These are phyloP conservation scores for Cyberlindnera subsufficiens DNA, from an alignment of 805 yeast species.

Conservation along the genomic window DNA sequence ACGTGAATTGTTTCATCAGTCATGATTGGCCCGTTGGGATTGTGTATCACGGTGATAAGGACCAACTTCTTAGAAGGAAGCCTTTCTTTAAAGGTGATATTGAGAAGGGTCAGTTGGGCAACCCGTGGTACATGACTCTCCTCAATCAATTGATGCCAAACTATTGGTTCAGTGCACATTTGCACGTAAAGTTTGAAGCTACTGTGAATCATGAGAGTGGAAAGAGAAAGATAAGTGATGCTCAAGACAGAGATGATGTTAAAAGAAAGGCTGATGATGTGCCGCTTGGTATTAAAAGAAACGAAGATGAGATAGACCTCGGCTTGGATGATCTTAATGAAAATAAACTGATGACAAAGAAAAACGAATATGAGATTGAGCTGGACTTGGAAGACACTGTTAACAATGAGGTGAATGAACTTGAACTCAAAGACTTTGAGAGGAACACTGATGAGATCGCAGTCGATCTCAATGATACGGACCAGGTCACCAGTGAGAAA, in stretches of 20 bases:
- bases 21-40: conserved; percentile 97
- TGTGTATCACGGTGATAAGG: conserved; percentile 55
- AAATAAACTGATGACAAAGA: conserved; percentile 1
- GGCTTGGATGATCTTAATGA: conserved; percentile 20
- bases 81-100: conserved; percentile 68
- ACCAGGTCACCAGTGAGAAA: not conserved
- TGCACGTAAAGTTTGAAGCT: conserved; percentile 74
- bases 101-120: conserved; percentile 56
- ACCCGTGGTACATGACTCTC: conserved; percentile 55
- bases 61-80: conserved; percentile 46
- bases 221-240: conserved; percentile 11
- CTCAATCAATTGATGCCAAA: conserved; percentile 52
- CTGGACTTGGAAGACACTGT: conserved; percentile 21
- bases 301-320: conserved; percentile 24
- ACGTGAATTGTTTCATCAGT: conserved; percentile 55
- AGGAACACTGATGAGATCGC: conserved; percentile 14
- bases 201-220: conserved; percentile 31
- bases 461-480: conserved; percentile 4
- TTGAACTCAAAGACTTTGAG: conserved; percentile 6
- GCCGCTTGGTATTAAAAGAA: conserved; percentile 3
- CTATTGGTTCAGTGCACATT: conserved; percentile 85
- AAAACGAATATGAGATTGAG: conserved; percentile 28
- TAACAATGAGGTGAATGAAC: conserved; percentile 17
- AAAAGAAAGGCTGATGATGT: conserved; percentile 17
- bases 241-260: not conserved